Base-by-base conservation (phyloP, 768 basidiomycete genomes). In the Suillus lakei region DNA sequence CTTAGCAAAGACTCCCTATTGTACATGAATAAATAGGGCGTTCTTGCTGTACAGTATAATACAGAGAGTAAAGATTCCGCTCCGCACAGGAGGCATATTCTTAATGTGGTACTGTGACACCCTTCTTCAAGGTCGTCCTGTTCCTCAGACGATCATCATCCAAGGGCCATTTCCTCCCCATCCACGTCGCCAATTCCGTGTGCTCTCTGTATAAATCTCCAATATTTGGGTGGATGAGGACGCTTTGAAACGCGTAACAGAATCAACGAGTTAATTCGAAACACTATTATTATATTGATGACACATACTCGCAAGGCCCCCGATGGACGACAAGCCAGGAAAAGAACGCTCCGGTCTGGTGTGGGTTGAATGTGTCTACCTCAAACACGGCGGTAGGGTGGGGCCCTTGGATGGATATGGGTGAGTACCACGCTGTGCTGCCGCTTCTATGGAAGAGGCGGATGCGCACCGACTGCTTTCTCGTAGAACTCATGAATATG, bases 321-420 rank as follows among this genome's bases (percentile, higher is more conserved):
- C 89, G 84, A 72, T 91, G 81, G 36, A 90, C 85, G 18, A 82
- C 84, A 18, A 91, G 82, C 85, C 86, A 92, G 12, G 86, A 81
- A 71, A 91, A 91, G 16, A 92, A 75, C 1, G 88, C 83, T 0
- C 91, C 90, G 0, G 88, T 90, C 71, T 91, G 86, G 68, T 87
- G 87, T 10, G 90, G 89, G 41, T 71, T 86, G 75, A 87, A 86
- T 1, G 84, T 86, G 70, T 91, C 86, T 65, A 91, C 83, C 71
- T 91, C 85, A 70, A 91, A 91, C 89, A 91, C 91, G 9, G 87
- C 83, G 12, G 84, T 85, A 0, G 89, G 86, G 68, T 91, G 91
- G 0, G 89, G 91, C 80, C 89, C 90, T 76, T 15, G 46, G 16
- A 48, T 9, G n/a, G 7, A 56, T 23, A 38, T 18, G 36, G 23